Evolutionary conservation across 352 stramenopile species (phyloP).

Genomic region (Blastocystis sp.): DNA sequence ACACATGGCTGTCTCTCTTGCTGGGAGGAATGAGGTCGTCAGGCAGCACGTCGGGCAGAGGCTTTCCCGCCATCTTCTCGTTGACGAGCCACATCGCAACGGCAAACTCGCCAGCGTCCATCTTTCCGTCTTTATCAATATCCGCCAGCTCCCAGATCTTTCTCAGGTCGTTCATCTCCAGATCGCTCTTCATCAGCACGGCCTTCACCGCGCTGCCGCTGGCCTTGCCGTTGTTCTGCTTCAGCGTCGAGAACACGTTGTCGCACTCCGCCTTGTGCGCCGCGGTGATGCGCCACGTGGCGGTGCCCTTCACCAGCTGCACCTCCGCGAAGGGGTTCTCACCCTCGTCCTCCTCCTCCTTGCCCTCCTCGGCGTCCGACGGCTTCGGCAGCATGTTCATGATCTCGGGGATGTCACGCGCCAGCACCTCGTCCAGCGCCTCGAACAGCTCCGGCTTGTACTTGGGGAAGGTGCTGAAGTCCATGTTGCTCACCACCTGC

Average conservation of each 20-base stretch:
- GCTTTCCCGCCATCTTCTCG: conserved; percentile 78
- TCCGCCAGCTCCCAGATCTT: conserved; percentile 87
- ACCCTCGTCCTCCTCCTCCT: conserved; percentile 46
- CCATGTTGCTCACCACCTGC: conserved; percentile 79
- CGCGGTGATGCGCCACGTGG: conserved; percentile 76
- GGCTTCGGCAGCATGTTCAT: conserved; percentile 78
- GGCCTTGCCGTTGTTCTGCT: conserved; percentile 71
- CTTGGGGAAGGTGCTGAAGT: conserved; percentile 84
- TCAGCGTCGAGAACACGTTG: conserved; percentile 79
- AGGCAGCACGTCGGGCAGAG: conserved; percentile 75
- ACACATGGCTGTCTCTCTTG: conserved; percentile 70
- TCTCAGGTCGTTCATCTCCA: conserved; percentile 78
- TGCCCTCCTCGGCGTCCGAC: conserved; percentile 72
- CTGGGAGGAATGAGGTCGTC: conserved; percentile 71
- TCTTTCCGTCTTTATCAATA: conserved; percentile 81
- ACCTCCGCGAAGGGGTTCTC: conserved; percentile 73
- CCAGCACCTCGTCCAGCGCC: conserved; percentile 82
- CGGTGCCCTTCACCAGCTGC: conserved; percentile 50
- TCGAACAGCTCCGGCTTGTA: conserved; percentile 82
- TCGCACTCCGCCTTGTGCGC: conserved; percentile 80
- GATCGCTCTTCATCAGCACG: conserved; percentile 80
- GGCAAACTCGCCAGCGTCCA: conserved; percentile 85
- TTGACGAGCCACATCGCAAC: conserved; percentile 84
- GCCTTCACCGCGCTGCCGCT: conserved; percentile 76
- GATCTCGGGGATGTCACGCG: conserved; percentile 85